Evolutionary conservation across 768 basidiomycete genomes (phyloP).

Genomic region (Melanogaster broomeanus): DNA sequence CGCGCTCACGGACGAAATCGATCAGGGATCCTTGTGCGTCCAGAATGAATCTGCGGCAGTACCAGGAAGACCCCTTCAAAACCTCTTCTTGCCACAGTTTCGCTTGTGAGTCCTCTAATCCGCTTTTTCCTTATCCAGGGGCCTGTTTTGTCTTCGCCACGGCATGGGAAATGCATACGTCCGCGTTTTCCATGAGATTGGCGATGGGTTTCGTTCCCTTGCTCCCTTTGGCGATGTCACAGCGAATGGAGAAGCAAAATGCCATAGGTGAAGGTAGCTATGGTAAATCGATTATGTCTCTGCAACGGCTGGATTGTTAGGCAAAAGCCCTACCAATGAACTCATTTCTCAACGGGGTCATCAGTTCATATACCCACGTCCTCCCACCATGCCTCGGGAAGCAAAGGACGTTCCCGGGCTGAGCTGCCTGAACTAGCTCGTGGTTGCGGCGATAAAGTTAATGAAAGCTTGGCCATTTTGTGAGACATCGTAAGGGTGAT

Average conservation of each 20-base stretch:
- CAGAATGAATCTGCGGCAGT: conserved; percentile 15
- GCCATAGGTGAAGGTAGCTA: conserved; percentile 8
- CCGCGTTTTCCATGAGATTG: conserved; percentile 4
- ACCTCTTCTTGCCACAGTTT: conserved; percentile 18
- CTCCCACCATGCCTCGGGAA: conserved; percentile 22
- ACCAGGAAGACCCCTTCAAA: conserved; percentile 16
- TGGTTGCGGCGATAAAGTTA: not conserved
- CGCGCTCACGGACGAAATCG: not conserved
- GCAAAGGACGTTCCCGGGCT: conserved; percentile 3
- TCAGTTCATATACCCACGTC: conserved; percentile 6
- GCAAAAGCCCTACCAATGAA: conserved; percentile 22
- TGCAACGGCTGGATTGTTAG: too few relatives aligned
- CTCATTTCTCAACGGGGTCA: conserved; percentile 16
- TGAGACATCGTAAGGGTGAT: conserved; percentile 7
- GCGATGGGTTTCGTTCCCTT: conserved; percentile 1
- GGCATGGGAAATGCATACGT: not conserved
- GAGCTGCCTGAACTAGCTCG: not conserved
- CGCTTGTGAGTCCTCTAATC: conserved; percentile 21
- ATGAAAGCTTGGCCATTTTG: conserved; percentile 5
- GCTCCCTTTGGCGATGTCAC: not conserved
- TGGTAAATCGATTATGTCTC: not conserved
- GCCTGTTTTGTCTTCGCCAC: not conserved
- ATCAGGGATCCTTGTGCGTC: conserved; percentile 6
- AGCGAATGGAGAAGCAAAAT: conserved; percentile 3
- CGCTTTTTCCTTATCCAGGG: conserved; percentile 15